These are phyloP conservation scores for Globisporangium takayamanum DNA, from an alignment of 352 stramenopile species.

Conservation along the genomic window DNA sequence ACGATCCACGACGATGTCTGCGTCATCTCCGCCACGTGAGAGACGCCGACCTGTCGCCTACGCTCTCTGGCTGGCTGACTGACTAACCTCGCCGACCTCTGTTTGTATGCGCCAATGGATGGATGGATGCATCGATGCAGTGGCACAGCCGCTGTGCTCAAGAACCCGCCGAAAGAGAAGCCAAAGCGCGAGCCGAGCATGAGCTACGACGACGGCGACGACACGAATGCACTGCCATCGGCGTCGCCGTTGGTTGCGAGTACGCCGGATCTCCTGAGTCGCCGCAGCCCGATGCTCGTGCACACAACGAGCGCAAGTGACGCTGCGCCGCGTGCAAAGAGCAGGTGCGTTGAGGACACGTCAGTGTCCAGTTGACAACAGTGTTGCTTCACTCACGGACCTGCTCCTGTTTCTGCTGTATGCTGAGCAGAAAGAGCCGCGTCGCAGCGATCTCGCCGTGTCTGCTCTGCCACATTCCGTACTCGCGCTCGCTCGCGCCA, in stretches of 20 bases:
- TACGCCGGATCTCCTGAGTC: slow-evolving; percentile 30
- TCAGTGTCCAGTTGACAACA: not conserved
- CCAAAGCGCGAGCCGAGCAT: slow-evolving; percentile 22
- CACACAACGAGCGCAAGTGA: slow-evolving; percentile 19
- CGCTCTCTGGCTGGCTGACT: not conserved
- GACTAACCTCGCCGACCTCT: not conserved
- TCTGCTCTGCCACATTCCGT: slow-evolving; percentile 96
- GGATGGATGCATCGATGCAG: slow-evolving; percentile 14
- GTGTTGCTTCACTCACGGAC: not conserved
- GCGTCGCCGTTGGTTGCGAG: slow-evolving; percentile 29
- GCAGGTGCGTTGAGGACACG: not conserved
- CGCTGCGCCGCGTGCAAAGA: not conserved
- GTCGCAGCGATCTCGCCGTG: slow-evolving; percentile 69
- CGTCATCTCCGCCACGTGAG: slow-evolving; percentile 94
- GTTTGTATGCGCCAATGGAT: too few species aligned
- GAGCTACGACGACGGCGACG: slow-evolving; percentile 35
- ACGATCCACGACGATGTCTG: slow-evolving; percentile 97
- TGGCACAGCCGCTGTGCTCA: slow-evolving; percentile 71
- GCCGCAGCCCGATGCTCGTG: slow-evolving; percentile 42
- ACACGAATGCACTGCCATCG: slow-evolving; percentile 19
- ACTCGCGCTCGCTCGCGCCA: slow-evolving; percentile 91
- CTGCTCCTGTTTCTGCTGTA: not conserved
- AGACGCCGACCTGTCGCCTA: not conserved
- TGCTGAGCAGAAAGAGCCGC: slow-evolving; percentile 28
- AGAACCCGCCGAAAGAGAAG: slow-evolving; percentile 51